These are phyloP conservation scores for Tanacetum coccineum DNA, from an alignment of 129 eudicot genomes.

Conservation along the genomic window DNA sequence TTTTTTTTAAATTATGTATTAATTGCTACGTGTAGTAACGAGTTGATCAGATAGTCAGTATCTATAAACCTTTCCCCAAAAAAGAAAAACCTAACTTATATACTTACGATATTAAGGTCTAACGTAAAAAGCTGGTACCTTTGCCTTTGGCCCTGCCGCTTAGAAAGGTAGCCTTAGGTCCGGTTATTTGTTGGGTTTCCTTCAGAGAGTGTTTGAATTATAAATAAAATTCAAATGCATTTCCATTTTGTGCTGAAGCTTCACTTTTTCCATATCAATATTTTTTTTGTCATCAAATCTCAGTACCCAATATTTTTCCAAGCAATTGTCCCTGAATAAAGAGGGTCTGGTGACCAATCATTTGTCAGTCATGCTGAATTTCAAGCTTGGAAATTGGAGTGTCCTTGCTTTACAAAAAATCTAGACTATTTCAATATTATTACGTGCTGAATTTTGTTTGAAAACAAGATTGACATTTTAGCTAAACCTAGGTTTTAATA, in stretches of 20 bases:
- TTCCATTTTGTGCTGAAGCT: conserved; percentile 67
- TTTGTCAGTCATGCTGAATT: conserved; percentile 17
- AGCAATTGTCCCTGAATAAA: conserved; percentile 84
- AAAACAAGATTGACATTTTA: background rate
- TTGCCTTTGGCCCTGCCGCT: conserved; percentile 99
- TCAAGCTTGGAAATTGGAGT: background rate
- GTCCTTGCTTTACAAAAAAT: background rate
- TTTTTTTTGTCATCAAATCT: conserved; percentile 62
- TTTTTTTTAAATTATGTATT: no score
- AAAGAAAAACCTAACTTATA: background rate
- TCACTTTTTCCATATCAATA: conserved; percentile 71
- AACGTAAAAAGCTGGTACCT: conserved; percentile 44
- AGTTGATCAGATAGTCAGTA: no score
- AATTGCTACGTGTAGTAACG: no score
- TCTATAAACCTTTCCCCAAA: no score
- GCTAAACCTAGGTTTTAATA: background rate
- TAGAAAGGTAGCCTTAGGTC: conserved; percentile 74
- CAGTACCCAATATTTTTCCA: conserved; percentile 93
- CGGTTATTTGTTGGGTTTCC: conserved; percentile 61
- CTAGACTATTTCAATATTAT: background rate
- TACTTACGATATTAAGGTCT: background rate
- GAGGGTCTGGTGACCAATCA: conserved; percentile 47
- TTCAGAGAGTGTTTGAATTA: conserved; percentile 61
- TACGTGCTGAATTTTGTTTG: background rate
- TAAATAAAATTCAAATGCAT: conserved; percentile 90